Evolutionary conservation across 1,284 basidiomycete genomes (phyloP).

Genomic region (Heterobasidion irregulare): DNA sequence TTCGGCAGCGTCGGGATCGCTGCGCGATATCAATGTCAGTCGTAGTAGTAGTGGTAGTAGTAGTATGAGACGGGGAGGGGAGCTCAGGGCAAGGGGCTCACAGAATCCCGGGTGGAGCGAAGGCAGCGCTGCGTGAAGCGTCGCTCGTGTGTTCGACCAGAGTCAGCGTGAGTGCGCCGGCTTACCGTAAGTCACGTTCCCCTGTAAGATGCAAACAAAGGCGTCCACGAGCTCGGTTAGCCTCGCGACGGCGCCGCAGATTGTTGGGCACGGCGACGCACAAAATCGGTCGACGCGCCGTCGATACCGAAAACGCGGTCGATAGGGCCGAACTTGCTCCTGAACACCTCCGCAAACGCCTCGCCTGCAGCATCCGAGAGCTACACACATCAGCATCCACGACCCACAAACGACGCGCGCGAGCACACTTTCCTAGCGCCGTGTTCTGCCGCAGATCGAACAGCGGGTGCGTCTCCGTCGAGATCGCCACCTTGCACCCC

Average conservation of each 20-base stretch:
- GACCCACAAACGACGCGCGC: background rate
- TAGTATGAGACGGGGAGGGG: too few species aligned
- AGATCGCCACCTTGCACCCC: constrained; percentile 48
- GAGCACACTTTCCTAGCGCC: constrained; percentile 39
- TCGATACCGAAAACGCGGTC: constrained; percentile 9
- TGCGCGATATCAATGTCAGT: constrained; percentile 22
- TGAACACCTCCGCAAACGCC: too few species aligned
- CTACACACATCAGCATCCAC: background rate
- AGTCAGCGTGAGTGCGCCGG: background rate
- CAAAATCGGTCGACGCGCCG: constrained; percentile 15
- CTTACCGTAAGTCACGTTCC: constrained; percentile 61
- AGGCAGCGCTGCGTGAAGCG: constrained; percentile 40
- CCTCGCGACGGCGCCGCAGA: background rate
- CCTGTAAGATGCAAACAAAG: constrained; percentile 29
- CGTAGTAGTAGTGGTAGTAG: too few species aligned
- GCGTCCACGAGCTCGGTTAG: background rate
- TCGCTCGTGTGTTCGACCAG: constrained; percentile 1
- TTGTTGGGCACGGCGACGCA: background rate
- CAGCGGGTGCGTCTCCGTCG: constrained; percentile 9
- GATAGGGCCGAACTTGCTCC: background rate
- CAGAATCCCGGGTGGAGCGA: constrained; percentile 57
- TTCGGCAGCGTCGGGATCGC: constrained; percentile 57
- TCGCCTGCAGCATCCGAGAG: background rate
- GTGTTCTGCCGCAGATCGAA: constrained; percentile 56
- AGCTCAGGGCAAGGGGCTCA: too few species aligned